phyloP scores from a whole-genome alignment of 2,329 filamentous ascomycete genomes.

The Tolypocladium endophyticum region DNA sequence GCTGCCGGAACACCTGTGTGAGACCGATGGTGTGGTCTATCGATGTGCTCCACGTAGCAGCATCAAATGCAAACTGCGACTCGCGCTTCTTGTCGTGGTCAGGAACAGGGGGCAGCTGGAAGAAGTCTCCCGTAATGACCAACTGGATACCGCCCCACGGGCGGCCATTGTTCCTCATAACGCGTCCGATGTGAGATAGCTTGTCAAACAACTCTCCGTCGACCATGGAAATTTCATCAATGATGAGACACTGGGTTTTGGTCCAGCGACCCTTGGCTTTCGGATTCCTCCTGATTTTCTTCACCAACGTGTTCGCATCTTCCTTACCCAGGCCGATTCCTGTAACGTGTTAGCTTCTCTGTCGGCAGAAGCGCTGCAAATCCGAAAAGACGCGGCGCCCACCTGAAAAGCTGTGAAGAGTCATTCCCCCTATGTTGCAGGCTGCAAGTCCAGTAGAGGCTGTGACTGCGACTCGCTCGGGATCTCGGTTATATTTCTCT shows the following conservation, averaged over 20 bases:
- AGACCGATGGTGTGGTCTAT: conserved; percentile 94
- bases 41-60: conserved; percentile 79
- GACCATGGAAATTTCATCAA: conserved; percentile 98
- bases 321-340: conserved; percentile 88
- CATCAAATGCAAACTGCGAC: conserved; percentile 87
- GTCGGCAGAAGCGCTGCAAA: not conserved
- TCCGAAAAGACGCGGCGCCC: conserved; percentile 2
- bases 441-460: conserved; percentile 93
- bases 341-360: conserved; percentile 6
- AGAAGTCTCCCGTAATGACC: conserved; percentile 94
- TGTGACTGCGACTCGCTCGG: conserved; percentile 82
- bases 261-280: conserved; percentile 88
- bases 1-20: conserved; percentile 93
- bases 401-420: conserved; percentile 89
- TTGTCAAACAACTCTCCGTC: conserved; percentile 97
- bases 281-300: conserved; percentile 79
- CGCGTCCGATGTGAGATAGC: conserved; percentile 75
- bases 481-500: conserved; percentile 63
- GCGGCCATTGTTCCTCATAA: conserved; percentile 78
- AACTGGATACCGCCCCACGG: conserved; percentile 95
- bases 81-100: conserved; percentile 54
- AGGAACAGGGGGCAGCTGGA: conserved; percentile 89
- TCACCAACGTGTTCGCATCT: conserved; percentile 65
- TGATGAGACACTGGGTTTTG: conserved; percentile 73
- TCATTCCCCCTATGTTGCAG: conserved; percentile 93